Evolutionary conservation across 2,329 filamentous ascomycete species (phyloP), one percentile per base, ranked within the genome.

Genomic region (Paracoccidioides brasiliensis): DNA sequence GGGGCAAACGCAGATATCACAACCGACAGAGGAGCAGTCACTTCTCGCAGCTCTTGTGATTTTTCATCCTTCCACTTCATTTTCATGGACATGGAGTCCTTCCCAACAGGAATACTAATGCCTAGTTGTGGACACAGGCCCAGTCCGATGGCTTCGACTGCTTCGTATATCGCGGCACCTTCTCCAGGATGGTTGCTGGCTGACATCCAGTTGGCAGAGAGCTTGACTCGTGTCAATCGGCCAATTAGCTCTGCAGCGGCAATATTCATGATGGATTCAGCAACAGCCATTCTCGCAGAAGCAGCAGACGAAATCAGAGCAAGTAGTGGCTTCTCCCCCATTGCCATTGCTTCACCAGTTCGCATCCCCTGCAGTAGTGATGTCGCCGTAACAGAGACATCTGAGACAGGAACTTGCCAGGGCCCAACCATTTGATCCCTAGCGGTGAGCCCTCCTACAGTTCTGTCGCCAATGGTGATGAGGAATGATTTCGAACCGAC

Each of bases 81-180:
- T 77, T 96, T 96, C 93, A 98, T 97, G 2, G 90, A 96, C 72
- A 94, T 95, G 0, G 91, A 97, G 70, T 98, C 93, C 73, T 98
- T 97, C 55, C 93, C 93, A 7, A 97, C 93, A 3, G 93, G 93
- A 57, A 98, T 97, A 56, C 86, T 89, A 58, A 98, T 83, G 38
- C 88, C 89, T n/a, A 97, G 78, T 63, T 86, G 79, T 1, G 90
- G 90, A 71, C 93, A 98, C 7, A 98, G 77, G 50, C 95, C 86
- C 81, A 95, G 85, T 51, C 90, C 90, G 56, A 96, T 90, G 8
- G 91, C 90, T 67, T 95, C 81, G 2, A 96, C 93, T 35, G 90
- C 93, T 70, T 96, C 89, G 66, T 95, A 97, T 37, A 97, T 78
- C 14, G 85, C 89, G 42, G 91, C 90, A 43, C 89, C 90, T 71